A percentile compares a stretch with the other conserved stretches of the same genome.
phyloP scores from a whole-genome alignment of 805 yeast species.

The Candida ficus region DNA sequence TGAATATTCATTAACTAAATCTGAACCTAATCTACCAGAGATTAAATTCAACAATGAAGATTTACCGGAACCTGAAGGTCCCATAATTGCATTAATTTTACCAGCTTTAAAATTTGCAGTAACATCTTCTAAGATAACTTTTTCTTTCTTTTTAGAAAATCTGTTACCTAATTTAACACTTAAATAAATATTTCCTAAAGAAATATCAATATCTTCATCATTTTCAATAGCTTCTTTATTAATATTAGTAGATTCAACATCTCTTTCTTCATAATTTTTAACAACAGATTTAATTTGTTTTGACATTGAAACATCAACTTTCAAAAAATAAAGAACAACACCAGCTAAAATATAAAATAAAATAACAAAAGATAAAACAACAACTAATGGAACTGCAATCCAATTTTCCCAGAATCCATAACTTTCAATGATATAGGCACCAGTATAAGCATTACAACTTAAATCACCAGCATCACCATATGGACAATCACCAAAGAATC shows the following conservation, averaged over 20 bases:
- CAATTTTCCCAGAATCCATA: slow-evolving; percentile 63
- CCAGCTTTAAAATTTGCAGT: slow-evolving; percentile 23
- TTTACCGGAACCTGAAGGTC: slow-evolving; percentile 80
- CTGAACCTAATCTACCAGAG: slow-evolving; percentile 51
- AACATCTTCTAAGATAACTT: slow-evolving; percentile 18
- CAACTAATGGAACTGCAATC: slow-evolving; percentile 61
- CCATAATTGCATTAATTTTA: slow-evolving; percentile 69
- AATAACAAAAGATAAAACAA: slow-evolving; percentile 52
- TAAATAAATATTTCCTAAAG: slow-evolving; percentile 11
- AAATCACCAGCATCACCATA: slow-evolving; percentile 17
- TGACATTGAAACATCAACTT: slow-evolving; percentile 24
- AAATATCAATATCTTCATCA: slow-evolving; percentile 14
- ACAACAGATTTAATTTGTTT: slow-evolving; percentile 14
- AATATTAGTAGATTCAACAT: background rate
- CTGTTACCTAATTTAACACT: slow-evolving; percentile 9
- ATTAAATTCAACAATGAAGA: slow-evolving; percentile 59
- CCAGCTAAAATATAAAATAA: slow-evolving; percentile 48
- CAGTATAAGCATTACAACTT: slow-evolving; percentile 45
- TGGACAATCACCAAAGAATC: slow-evolving; percentile 57
- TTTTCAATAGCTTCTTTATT: background rate
- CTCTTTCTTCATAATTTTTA: slow-evolving; percentile 6
- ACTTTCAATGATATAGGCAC: slow-evolving; percentile 44
- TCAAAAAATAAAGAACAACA: slow-evolving; percentile 41
- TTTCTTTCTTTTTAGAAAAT: slow-evolving; percentile 6
- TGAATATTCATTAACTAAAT: slow-evolving; percentile 21